Evolutionary conservation across 495 filamentous ascomycete genomes (phyloP), one percentile per base, ranked within the genome.

Genomic region (Penicillium canescens): DNA sequence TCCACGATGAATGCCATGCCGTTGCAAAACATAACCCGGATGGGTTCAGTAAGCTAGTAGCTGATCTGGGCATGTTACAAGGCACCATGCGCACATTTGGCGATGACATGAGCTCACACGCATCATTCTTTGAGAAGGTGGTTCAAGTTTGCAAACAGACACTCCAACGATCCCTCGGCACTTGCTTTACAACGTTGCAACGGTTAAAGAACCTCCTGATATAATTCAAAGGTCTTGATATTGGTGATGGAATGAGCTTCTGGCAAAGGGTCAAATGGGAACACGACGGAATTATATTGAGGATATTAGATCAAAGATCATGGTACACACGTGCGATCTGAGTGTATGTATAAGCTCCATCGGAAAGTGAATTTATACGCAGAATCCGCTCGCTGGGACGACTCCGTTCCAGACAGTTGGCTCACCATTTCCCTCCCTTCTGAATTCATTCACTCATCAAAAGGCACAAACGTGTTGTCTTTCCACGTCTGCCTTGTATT

Each of bases 221-320:
- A 13, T 63, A 49, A 28, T 72, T 73, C 41, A 46, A 59, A 45
- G 54, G 60, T 16, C 39, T 70, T 33, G 66, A 63, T 3, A 52
- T 60, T 5, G 55, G 62, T 0, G 70, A 70, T 43, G 68, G 70
- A 16, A 59, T 52, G 8, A 47, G 52, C 6, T 67, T 73, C 21
- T 74, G 71, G 73, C 63, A 64, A 42, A 70, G 56, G 50, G 43
- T 74, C 21, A 65, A 68, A 52, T 74, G 71, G 70, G 54, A 9
- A 66, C 63, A 20, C 70, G 74, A 45, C 59, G 62, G 42, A 52
- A 48, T 13, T 61, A 72, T 11, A 63, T 76, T 43, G 60, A 67
- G 21, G 59, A 70, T 12, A 53, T 74, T 9, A 72, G 63, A 47
- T 69, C 68, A 2, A 70, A 68, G 36, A 60, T 75, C 6, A 70